A percentile compares a stretch with the other conserved stretches of the same genome.
phyloP scores from a whole-genome alignment of 2,329 filamentous ascomycete genomes.

The Colletotrichum sp. region DNA sequence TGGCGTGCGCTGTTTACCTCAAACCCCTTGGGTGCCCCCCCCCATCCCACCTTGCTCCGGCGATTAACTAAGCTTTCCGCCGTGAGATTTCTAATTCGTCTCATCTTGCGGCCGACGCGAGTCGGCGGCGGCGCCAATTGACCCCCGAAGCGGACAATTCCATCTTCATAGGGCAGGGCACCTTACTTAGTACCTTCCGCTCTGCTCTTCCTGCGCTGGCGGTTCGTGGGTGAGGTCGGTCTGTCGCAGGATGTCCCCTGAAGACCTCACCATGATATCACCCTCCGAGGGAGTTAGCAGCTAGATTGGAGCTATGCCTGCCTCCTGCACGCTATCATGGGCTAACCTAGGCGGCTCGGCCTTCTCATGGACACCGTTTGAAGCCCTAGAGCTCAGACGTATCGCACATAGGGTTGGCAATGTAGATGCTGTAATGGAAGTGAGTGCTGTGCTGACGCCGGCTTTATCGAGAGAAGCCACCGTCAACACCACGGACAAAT shows the following conservation, averaged over 20 bases:
- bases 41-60: background rate
- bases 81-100: conserved; percentile 19
- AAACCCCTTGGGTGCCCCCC: background rate
- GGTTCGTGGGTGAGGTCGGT: background rate
- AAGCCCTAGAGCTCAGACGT: background rate
- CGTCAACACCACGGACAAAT: background rate
- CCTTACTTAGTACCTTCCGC: background rate
- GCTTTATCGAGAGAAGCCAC: background rate
- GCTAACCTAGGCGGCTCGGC: background rate
- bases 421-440: background rate
- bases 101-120: background rate
- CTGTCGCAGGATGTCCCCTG: background rate
- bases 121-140: background rate
- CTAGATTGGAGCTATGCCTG: background rate
- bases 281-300: background rate
- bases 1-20: background rate
- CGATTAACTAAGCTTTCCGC: conserved; percentile 11
- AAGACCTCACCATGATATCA: background rate
- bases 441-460: background rate
- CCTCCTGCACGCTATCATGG: background rate
- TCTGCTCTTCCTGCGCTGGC: background rate
- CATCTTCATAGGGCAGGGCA: background rate
- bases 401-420: background rate
- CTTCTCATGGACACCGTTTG: background rate
- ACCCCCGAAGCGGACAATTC: background rate